These are phyloP conservation scores for Ascochyta viciae-villosae DNA, from an alignment of 2,329 filamentous ascomycete genomes.

Conservation along the genomic window DNA sequence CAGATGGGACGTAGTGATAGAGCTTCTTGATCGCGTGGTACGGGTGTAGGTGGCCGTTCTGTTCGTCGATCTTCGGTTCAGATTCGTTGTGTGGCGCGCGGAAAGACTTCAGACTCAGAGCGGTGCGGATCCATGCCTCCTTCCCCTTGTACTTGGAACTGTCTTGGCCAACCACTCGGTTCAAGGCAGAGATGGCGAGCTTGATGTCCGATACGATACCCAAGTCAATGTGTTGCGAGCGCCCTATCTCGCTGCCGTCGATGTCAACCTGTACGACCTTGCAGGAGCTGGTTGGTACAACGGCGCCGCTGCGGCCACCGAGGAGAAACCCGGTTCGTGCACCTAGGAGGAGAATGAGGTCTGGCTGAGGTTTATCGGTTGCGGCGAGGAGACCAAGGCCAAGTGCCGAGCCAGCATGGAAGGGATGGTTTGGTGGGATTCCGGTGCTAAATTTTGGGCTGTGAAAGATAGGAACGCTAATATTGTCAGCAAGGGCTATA, in stretches of 20 bases:
- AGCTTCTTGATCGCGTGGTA: constrained; percentile 52
- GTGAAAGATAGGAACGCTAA: constrained; percentile 52
- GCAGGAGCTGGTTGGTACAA: constrained; percentile 49
- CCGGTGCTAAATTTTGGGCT: constrained; percentile 46
- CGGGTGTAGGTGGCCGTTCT: constrained; percentile 50
- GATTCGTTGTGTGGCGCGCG: constrained; percentile 34
- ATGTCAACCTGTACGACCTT: constrained; percentile 54
- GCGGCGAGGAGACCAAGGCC: constrained; percentile 43
- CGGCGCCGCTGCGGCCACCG: constrained; percentile 46
- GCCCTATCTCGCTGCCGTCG: constrained; percentile 54
- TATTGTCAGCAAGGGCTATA: constrained; percentile 43
- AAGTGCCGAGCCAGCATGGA: constrained; percentile 47
- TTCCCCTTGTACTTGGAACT: constrained; percentile 24
- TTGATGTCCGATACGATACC: constrained; percentile 52
- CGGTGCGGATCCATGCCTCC: constrained; percentile 38
- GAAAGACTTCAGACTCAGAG: constrained; percentile 29
- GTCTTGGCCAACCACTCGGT: constrained; percentile 6
- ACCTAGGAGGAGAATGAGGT: constrained; percentile 53
- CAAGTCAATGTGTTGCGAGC: constrained; percentile 50
- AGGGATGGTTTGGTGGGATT: constrained; percentile 39
- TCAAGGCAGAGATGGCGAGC: constrained; percentile 43
- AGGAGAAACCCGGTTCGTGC: constrained; percentile 53
- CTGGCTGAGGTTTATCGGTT: constrained; percentile 43
- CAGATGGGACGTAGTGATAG: constrained; percentile 46
- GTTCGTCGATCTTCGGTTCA: constrained; percentile 25